These are phyloP conservation scores for Emydomyces testavorans DNA, from an alignment of 2,329 filamentous ascomycete genomes.

Conservation along the genomic window DNA sequence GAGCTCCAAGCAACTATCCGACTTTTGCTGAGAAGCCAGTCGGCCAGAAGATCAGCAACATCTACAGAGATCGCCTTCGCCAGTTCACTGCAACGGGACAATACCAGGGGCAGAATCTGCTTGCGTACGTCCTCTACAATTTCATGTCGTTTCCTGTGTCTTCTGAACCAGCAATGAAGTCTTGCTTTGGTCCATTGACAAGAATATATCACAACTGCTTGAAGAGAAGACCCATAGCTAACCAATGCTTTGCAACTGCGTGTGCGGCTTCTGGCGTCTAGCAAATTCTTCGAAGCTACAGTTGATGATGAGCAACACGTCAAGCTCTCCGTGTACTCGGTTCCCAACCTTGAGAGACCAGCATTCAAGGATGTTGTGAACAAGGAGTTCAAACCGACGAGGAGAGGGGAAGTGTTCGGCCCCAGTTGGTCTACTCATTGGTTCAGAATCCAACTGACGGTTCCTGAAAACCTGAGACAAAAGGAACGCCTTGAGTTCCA, in stretches of 20 bases:
- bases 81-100: slow-evolving; percentile 72
- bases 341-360: slow-evolving; percentile 65
- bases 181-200: background rate
- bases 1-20: slow-evolving; percentile 37
- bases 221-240: background rate
- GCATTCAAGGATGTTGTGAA: slow-evolving; percentile 71
- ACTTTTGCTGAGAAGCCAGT: slow-evolving; percentile 43
- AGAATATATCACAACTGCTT: too few species aligned
- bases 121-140: slow-evolving; percentile 45
- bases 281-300: slow-evolving; percentile 60
- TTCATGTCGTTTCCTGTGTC: background rate
- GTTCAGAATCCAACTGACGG: slow-evolving; percentile 73
- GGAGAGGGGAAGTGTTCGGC: slow-evolving; percentile 69
- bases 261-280: slow-evolving; percentile 22
- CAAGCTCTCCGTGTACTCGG: slow-evolving; percentile 75
- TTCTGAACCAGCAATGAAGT: background rate
- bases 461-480: slow-evolving; percentile 59
- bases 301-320: slow-evolving; percentile 62
- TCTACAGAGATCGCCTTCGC: slow-evolving; percentile 72
- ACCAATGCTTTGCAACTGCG: slow-evolving; percentile 1
- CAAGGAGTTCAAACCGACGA: slow-evolving; percentile 64
- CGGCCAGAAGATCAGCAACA: slow-evolving; percentile 70
- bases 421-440: slow-evolving; percentile 97
- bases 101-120: slow-evolving; percentile 63
- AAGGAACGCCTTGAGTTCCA: slow-evolving; percentile 86